phyloP scores from a whole-genome alignment of 768 basidiomycete species.

The Termitomyces sp. region DNA sequence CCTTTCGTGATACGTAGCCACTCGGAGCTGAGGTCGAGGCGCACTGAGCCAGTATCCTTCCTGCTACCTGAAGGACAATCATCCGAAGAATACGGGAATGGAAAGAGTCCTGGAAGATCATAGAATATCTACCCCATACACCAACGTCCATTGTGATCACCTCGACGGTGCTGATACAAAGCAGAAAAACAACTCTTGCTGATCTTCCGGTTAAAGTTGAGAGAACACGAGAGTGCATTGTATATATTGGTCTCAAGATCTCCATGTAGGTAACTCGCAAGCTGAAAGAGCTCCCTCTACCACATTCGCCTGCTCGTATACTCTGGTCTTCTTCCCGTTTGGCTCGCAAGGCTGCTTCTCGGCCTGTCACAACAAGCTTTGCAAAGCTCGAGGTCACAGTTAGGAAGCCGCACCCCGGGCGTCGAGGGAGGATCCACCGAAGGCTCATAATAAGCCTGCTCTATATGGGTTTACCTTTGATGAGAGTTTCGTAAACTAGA shows the following conservation, averaged over 20 bases:
- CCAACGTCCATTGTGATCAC: background rate
- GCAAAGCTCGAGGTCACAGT: background rate
- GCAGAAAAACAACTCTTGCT: background rate
- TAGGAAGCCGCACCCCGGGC: slow-evolving; percentile 4
- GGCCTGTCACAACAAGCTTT: slow-evolving; percentile 1
- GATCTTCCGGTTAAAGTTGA: background rate
- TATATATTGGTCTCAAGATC: background rate
- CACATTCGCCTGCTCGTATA: background rate
- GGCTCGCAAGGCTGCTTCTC: slow-evolving; percentile 2
- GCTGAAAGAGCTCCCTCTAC: background rate
- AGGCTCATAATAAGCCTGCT: slow-evolving; percentile 1
- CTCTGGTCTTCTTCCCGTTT: slow-evolving; percentile 1
- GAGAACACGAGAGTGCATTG: background rate
- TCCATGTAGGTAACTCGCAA: background rate
- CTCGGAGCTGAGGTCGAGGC: background rate
- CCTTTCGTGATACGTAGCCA: background rate
- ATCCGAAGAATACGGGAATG: background rate
- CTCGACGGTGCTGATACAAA: background rate
- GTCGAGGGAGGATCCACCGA: slow-evolving; percentile 12
- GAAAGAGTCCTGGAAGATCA: background rate
- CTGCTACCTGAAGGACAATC: background rate
- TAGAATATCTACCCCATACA: background rate
- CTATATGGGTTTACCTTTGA: slow-evolving; percentile 6
- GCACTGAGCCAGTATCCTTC: background rate
- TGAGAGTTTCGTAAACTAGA: slow-evolving; percentile 9